Evolutionary conservation across 2,329 filamentous ascomycete species (phyloP), one percentile per base, ranked within the genome.

Genomic region (Onygena corvina): DNA sequence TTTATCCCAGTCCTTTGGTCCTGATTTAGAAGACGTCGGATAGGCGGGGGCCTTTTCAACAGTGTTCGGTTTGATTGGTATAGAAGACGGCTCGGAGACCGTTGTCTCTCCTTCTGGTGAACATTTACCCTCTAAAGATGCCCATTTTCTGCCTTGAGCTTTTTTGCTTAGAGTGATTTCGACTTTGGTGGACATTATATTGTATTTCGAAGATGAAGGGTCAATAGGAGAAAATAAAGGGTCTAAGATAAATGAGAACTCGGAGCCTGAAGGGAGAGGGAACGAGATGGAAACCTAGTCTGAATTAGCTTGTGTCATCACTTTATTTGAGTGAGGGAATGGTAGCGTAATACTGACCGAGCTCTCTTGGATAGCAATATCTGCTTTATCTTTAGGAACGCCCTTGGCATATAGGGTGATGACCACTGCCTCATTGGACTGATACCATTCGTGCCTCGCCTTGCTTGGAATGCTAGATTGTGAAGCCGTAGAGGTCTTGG

Each of bases 1-100:
- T 54, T 81, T 85, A 63, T 98, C 92, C 92, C 92, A 98, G 67
- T 98, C 77, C 68, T 94, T 94, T 2, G 85, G 79, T 0, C 89
- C 90, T 1, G 70, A 75, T 53, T 81, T 83, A 9, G 90, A 92
- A 0, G 89, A 95, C 0, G 88, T 90, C 1, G 92, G 90, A 62
- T 96, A 95, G 0, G 74, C 67, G 0, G 83, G 84, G 0, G 64
- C 69, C 25, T 66, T 58, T n/a, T 58, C 38, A 8, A 58, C 27
- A 20, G 61, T 48, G 9, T 54, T 49, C 20, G 48, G 27, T 33
- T 51, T 25, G 30, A 49, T 23, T 31, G 56, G 27, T n/a, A 54
- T 57, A 42, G 0, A 56, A 12, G 48, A 63, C 11, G 25, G 52
- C 27, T 25, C 47, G 51, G 48, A 50, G 50, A 29, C 14, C 30